Conservation (phyloP, 768 basidiomycete species). For the Lentinula guzmanii region DNA sequence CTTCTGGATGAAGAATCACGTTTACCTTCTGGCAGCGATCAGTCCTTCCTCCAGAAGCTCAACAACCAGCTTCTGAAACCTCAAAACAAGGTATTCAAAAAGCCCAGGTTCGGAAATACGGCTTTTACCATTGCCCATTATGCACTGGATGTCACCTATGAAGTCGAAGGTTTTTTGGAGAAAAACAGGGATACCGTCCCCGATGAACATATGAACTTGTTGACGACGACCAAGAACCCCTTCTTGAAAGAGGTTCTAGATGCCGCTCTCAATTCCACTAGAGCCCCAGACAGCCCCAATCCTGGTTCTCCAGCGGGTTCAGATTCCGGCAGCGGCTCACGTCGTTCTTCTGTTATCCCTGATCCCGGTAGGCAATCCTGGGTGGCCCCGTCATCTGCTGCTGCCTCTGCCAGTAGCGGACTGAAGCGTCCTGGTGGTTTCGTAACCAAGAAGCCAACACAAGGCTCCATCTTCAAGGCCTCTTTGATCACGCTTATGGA, state of each 20-base stretch:
- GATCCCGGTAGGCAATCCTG: conserved; percentile 79
- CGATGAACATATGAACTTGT: conserved; percentile 90
- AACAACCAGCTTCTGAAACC: conserved; percentile 81
- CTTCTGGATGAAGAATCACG: conserved; percentile 98
- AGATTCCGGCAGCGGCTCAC: conserved; percentile 73
- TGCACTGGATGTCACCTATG: conserved; percentile 96
- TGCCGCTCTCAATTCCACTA: conserved; percentile 73
- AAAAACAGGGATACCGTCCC: conserved; percentile 99
- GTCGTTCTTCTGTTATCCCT: conserved; percentile 80
- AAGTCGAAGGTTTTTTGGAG: conserved; percentile 96
- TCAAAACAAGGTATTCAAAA: conserved; percentile 92
- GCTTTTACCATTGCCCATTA: conserved; percentile 98
- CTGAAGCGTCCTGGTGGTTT: conserved; percentile 58
- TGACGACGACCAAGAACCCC: conserved; percentile 81
- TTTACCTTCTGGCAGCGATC: conserved; percentile 86
- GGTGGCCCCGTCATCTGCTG: conserved; percentile 40
- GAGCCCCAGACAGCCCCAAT: conserved; percentile 57
- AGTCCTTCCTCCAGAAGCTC: conserved; percentile 90
- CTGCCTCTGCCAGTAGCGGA: conserved; percentile 28
- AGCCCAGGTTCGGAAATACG: conserved; percentile 96
- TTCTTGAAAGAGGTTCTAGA: conserved; percentile 96
- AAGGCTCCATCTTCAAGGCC: conserved; percentile 97
- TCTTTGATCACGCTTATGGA: conserved; percentile 94
- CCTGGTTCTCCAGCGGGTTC: conserved; percentile 74
- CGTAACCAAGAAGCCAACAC: conserved; percentile 84